Conservation (phyloP, 2,329 filamentous ascomycete genomes). For the Thyridium curvatum region DNA sequence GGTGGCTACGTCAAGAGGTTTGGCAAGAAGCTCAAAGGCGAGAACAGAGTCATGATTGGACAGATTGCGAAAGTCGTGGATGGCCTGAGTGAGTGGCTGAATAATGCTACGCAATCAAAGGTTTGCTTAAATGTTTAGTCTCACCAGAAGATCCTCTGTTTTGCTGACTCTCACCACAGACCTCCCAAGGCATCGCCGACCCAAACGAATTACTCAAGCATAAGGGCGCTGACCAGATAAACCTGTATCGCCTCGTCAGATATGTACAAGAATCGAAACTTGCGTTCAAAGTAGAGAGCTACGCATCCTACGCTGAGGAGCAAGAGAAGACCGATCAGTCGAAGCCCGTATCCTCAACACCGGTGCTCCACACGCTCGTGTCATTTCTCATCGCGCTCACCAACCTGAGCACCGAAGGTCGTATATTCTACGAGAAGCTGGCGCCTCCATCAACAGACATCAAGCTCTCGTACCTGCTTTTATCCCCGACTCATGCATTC, state of each 20-base stretch:
- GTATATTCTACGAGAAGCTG: conserved; percentile 55
- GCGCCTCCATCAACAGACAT: conserved; percentile 34
- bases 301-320: conserved; percentile 58
- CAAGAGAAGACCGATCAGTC: conserved; percentile 36
- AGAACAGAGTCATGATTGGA: conserved; percentile 85
- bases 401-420: conserved; percentile 70
- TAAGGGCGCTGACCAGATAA: conserved; percentile 92
- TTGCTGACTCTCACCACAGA: conserved; percentile 14
- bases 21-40: conserved; percentile 80
- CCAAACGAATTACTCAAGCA: conserved; percentile 67
- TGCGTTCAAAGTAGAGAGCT: conserved; percentile 90
- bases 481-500: conserved; percentile 90
- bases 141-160: background rate
- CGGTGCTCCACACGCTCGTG: conserved; percentile 48
- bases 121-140: background rate
- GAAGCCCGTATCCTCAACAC: conserved; percentile 48
- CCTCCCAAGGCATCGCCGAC: conserved; percentile 61
- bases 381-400: conserved; percentile 74
- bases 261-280: conserved; percentile 91
- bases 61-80: conserved; percentile 81
- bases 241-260: conserved; percentile 78
- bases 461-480: conserved; percentile 73
- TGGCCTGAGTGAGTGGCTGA: conserved; percentile 66
- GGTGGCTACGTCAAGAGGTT: conserved; percentile 81
- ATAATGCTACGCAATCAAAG: conserved; percentile 27